Evolutionary conservation across 164 flowering plant species (phyloP).

Genomic region (Umbellularia californica): DNA sequence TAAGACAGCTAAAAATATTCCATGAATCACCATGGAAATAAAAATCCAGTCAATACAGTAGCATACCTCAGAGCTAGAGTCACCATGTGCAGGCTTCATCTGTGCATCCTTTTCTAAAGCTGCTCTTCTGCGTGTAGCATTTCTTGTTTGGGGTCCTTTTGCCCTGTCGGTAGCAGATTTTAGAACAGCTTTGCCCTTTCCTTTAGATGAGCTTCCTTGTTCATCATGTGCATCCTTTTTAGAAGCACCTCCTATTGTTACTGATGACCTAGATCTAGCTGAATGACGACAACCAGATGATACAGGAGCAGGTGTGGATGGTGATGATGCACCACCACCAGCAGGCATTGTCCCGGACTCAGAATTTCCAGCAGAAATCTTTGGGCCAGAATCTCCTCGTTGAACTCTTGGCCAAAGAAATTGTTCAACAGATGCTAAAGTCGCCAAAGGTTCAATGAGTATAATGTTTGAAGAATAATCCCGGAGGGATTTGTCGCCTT

Average conservation of each 20-base stretch:
- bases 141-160: slow-evolving; percentile 86
- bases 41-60: neutral
- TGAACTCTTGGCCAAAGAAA: slow-evolving; percentile 96
- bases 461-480: slow-evolving; percentile 98
- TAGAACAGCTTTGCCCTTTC: slow-evolving; percentile 92
- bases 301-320: slow-evolving; percentile 62
- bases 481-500: slow-evolving; percentile 85
- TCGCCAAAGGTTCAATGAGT: slow-evolving; percentile 91
- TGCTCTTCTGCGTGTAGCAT: slow-evolving; percentile 76
- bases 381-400: slow-evolving; percentile 73
- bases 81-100: slow-evolving; percentile 55
- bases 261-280: slow-evolving; percentile 76
- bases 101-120: slow-evolving; percentile 74
- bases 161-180: slow-evolving; percentile 69
- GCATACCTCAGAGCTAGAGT: slow-evolving; percentile 82
- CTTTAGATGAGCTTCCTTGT: slow-evolving; percentile 67
- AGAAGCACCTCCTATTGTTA: slow-evolving; percentile 46
- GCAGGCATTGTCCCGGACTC: slow-evolving; percentile 63
- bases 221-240: slow-evolving; percentile 65
- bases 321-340: slow-evolving; percentile 57
- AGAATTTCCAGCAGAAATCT: slow-evolving; percentile 52
- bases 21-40: neutral
- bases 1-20: no score
- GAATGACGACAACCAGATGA: slow-evolving; percentile 67
- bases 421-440: slow-evolving; percentile 94